phyloP scores from a whole-genome alignment of 768 basidiomycete species.

The Boletus huronensis region DNA sequence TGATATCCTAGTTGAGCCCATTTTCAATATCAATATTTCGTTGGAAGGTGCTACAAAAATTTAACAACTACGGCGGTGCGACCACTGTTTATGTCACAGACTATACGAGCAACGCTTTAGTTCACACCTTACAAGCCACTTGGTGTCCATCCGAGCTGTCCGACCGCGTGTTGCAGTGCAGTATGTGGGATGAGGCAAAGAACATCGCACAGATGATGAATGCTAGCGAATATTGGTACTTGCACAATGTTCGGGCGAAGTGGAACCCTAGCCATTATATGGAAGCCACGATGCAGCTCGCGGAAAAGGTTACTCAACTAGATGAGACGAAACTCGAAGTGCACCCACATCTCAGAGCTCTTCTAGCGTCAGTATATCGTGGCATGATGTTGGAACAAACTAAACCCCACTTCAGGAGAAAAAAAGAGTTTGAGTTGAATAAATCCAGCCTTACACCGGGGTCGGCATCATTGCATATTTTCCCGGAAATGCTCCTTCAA shows the following conservation, averaged over 20 bases:
- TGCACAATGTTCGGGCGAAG: slow-evolving; percentile 51
- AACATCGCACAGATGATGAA: slow-evolving; percentile 41
- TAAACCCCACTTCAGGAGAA: slow-evolving; percentile 41
- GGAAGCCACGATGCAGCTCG: slow-evolving; percentile 52
- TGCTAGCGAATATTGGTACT: slow-evolving; percentile 47
- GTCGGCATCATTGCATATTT: slow-evolving; percentile 28
- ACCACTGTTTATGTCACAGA: slow-evolving; percentile 62
- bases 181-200: slow-evolving; percentile 56
- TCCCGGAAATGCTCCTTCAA: slow-evolving; percentile 46
- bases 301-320: slow-evolving; percentile 43
- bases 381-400: not conserved
- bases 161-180: slow-evolving; percentile 47
- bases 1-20: not conserved
- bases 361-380: slow-evolving; percentile 46
- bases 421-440: slow-evolving; percentile 36
- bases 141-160: slow-evolving; percentile 49
- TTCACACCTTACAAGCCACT: slow-evolving; percentile 33
- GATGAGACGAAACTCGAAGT: slow-evolving; percentile 36
- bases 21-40: not conserved
- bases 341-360: slow-evolving; percentile 40
- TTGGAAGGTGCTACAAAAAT: slow-evolving; percentile 47
- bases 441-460: slow-evolving; percentile 17
- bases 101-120: slow-evolving; percentile 46
- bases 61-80: slow-evolving; percentile 36
- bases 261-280: slow-evolving; percentile 37